These are phyloP conservation scores for Lasiodiplodia hormozganensis DNA, from an alignment of 2,329 filamentous ascomycete species.

Conservation along the genomic window DNA sequence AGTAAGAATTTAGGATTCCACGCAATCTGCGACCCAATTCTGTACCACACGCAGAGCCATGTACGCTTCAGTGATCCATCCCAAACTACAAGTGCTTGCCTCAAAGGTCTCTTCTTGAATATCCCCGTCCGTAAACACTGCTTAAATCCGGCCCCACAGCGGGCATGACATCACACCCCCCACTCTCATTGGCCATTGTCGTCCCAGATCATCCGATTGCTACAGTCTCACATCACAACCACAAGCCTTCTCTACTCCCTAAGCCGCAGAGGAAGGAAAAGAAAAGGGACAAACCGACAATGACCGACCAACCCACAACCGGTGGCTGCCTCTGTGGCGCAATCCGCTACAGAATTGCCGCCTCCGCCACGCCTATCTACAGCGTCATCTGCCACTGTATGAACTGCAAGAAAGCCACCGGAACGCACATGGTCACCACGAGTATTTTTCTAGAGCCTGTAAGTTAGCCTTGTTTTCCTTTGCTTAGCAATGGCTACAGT, in stretches of 20 bases:
- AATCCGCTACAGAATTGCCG: background rate
- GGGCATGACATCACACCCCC: background rate
- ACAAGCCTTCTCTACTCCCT: background rate
- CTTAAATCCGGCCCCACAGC: background rate
- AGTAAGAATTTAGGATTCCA: too few species aligned
- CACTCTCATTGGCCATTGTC: background rate
- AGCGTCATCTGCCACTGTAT: constrained; percentile 28
- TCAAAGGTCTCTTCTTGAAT: background rate
- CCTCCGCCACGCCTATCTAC: constrained; percentile 16
- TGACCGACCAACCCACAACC: background rate
- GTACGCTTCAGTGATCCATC: too few species aligned
- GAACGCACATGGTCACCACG: constrained; percentile 4
- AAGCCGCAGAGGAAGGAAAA: background rate
- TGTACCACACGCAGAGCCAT: too few species aligned
- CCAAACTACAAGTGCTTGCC: background rate
- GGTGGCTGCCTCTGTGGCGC: constrained; percentile 22
- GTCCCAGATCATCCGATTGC: background rate
- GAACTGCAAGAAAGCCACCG: constrained; percentile 22
- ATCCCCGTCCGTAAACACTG: background rate
- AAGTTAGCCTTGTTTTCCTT: background rate
- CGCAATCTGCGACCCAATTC: too few species aligned
- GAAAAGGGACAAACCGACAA: background rate
- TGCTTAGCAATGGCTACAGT: too few species aligned
- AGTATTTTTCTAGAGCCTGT: constrained; percentile 6
- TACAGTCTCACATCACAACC: background rate